Percentiles rank a stretch among this genome's conserved stretches.
Evolutionary conservation across 2,329 filamentous ascomycete genomes (phyloP).

Genomic region (Aspergillus calidoustus): DNA sequence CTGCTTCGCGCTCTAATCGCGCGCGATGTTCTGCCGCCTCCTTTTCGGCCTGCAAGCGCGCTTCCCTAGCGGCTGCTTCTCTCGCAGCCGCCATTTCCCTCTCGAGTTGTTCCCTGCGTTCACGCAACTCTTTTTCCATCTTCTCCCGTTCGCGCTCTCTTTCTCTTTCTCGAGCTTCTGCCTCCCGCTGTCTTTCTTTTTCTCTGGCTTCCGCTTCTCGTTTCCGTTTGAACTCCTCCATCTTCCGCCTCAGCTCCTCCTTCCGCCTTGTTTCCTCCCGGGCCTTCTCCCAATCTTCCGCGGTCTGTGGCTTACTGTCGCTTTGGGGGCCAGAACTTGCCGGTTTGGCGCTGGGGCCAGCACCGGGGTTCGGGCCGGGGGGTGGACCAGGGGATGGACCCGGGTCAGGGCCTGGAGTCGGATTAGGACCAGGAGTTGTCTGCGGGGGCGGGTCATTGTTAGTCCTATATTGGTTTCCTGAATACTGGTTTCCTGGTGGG

Average conservation of each 20-base stretch:
- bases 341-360: constrained; percentile 22
- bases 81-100: constrained; percentile 40
- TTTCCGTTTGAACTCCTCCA: constrained; percentile 44
- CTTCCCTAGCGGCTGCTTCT: constrained; percentile 28
- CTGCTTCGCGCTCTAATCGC: constrained; percentile 38
- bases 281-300: constrained; percentile 34
- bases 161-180: constrained; percentile 44
- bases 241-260: constrained; percentile 43
- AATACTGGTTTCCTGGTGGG: constrained; percentile 36
- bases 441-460: constrained; percentile 31
- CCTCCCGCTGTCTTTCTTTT: constrained; percentile 43
- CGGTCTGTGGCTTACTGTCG: constrained; percentile 27
- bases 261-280: constrained; percentile 41
- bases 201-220: constrained; percentile 44
- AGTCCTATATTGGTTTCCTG: constrained; percentile 40
- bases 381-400: background rate
- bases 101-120: constrained; percentile 47
- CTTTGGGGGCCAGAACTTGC: constrained; percentile 20
- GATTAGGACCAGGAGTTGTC: constrained; percentile 24
- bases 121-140: constrained; percentile 45
- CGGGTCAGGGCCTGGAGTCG: constrained; percentile 5
- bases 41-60: constrained; percentile 36
- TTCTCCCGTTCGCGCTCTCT: constrained; percentile 45
- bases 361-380: constrained; percentile 18
- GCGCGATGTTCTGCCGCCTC: constrained; percentile 42